A percentile compares a stretch with the other conserved stretches of the same genome.
These are phyloP conservation scores for Boletus semigastroideus DNA, from an alignment of 1,284 basidiomycete species.

Conservation along the genomic window DNA sequence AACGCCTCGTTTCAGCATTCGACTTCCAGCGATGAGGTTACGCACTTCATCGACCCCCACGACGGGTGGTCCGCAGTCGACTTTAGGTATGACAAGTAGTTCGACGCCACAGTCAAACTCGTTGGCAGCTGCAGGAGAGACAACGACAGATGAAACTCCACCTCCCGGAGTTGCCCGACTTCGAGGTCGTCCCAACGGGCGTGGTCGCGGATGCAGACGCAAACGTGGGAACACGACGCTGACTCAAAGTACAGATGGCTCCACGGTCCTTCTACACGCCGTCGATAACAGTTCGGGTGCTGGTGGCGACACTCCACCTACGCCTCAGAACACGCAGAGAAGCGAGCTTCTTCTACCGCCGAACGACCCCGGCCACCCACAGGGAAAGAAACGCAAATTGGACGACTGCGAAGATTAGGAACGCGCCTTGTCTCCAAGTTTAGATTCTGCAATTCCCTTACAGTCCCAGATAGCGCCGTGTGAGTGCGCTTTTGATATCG, in stretches of 20 bases:
- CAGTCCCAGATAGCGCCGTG: background rate
- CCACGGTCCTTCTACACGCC: background rate
- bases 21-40: background rate
- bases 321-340: background rate
- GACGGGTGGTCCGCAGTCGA: background rate
- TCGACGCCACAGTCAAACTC: background rate
- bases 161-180: background rate
- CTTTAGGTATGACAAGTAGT: background rate
- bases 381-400: constrained; percentile 26
- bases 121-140: background rate
- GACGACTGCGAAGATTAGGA: constrained; percentile 12
- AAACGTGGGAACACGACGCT: background rate
- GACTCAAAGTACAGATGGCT: background rate
- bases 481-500: background rate
- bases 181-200: background rate
- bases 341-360: no score
- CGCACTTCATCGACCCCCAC: background rate
- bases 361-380: constrained; percentile 8
- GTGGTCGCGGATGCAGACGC: background rate
- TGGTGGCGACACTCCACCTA: background rate
- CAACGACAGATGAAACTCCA: background rate
- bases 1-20: constrained; percentile 1
- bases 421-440: background rate
- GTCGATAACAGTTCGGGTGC: background rate
- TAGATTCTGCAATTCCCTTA: background rate